Base-by-base conservation (phyloP, 352 stramenopile genomes). In the Phytophthora megakarya region DNA sequence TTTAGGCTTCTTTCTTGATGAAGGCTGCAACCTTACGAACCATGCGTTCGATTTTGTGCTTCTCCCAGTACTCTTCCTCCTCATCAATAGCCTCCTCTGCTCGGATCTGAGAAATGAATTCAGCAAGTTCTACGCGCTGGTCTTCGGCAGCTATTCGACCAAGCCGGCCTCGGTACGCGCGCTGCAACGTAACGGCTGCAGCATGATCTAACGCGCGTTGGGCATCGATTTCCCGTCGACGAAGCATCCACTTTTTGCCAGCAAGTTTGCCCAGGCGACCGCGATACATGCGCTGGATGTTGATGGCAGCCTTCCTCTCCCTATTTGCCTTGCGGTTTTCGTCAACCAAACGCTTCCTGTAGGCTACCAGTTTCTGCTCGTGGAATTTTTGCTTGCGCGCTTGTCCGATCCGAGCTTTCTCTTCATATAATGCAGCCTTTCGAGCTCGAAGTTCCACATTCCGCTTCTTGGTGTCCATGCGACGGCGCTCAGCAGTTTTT, bases 71-170 rank as follows among this genome's bases (percentile, higher is more conserved):
- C 53, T 86, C 83, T 33, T 89, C 73, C 53, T 98, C 92, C 50
- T 98, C 93, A 11, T 90, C 84, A 33, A 92, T 87, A 18, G 90
- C 89, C 58, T 98, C 93, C 47, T 97, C 88, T 10, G 88, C 83
- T 22, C 93, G 84, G 39, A 98, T 84, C 33, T 95, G 80, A 22
- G 90, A 89, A 48, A 98, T 96, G 63, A 98, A 98, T 70, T 98
- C 88, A 19, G 90, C 92, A 56, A 98, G 84, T 56, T 98, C 92
- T n/a, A 90, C 80, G 33, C 93, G 79, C 22, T 81, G 61, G 25
- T 95, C 84, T 45, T 93, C 86, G 8, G 94, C 90, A n/a, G 76
- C 72, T 16, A 92, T 72, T 25, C 94, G 80, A 2, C 87, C 93
- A 21, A 92, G 74, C 16, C 92, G 90, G 6, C 93, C 94, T 9